Conservation (phyloP, 805 yeast species). For the Ogataea chonburiensis region DNA sequence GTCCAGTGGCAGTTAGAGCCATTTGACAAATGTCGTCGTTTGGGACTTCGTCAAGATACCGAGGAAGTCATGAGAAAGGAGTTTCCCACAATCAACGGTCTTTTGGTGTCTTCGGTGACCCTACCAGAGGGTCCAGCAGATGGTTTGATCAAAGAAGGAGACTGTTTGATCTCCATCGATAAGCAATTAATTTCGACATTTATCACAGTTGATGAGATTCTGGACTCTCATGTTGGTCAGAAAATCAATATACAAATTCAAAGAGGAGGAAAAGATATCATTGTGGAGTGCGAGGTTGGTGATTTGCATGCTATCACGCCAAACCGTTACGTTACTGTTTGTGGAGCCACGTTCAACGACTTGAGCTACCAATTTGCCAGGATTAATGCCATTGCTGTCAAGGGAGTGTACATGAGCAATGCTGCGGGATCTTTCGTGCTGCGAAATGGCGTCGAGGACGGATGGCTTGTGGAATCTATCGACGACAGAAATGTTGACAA, state of each 20-base stretch:
- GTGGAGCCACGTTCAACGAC: constrained; percentile 85
- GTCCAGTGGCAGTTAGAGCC: constrained; percentile 87
- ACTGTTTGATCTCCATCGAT: constrained; percentile 72
- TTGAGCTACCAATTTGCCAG: constrained; percentile 88
- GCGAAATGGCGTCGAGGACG: constrained; percentile 56
- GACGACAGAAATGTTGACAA: constrained; percentile 75
- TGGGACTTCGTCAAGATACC: constrained; percentile 75
- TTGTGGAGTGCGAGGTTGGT: constrained; percentile 55
- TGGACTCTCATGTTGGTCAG: constrained; percentile 69
- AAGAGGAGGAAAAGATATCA: constrained; percentile 67
- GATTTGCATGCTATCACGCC: constrained; percentile 85
- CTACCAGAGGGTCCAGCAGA: constrained; percentile 86
- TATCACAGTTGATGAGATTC: constrained; percentile 75
- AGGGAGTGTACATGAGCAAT: constrained; percentile 77
- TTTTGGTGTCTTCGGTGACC: constrained; percentile 78
- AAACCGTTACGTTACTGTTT: constrained; percentile 71
- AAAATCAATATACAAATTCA: constrained; percentile 57
- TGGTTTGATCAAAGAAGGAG: constrained; percentile 75
- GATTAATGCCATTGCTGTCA: constrained; percentile 76
- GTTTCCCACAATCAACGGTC: constrained; percentile 75
- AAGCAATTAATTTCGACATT: constrained; percentile 65
- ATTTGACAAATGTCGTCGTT: constrained; percentile 83
- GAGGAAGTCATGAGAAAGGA: constrained; percentile 65
- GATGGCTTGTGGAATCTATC: constrained; percentile 79
- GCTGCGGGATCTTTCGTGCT: constrained; percentile 75